phyloP scores from a whole-genome alignment of 192 early-diverging fungal genomes.

The Backusella westeae region DNA sequence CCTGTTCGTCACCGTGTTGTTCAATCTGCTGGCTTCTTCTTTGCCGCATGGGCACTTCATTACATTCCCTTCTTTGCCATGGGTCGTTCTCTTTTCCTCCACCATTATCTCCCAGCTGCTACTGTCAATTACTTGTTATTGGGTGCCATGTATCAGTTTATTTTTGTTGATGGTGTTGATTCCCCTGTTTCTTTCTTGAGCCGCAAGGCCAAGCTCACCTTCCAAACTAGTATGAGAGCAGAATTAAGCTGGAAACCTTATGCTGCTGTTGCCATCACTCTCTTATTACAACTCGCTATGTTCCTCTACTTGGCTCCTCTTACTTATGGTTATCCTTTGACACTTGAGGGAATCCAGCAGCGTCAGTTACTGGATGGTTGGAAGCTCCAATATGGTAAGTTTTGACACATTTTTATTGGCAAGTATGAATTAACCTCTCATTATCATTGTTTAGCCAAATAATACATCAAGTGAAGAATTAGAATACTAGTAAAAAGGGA shows the following conservation, averaged over 20 bases:
- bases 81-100: constrained; percentile 90
- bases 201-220: constrained; percentile 11
- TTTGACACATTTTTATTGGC: not conserved
- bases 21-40: constrained; percentile 75
- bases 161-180: constrained; percentile 61
- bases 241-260: constrained; percentile 31
- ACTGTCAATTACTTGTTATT: constrained; percentile 78
- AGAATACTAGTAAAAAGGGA: too few species aligned
- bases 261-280: constrained; percentile 41
- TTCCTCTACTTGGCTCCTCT: constrained; percentile 87
- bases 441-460: not conserved
- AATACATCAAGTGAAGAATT: not conserved
- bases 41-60: constrained; percentile 82
- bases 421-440: not conserved
- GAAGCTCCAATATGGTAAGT: constrained; percentile 79
- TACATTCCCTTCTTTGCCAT: constrained; percentile 92
- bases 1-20: constrained; percentile 55
- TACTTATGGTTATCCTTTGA: constrained; percentile 76
- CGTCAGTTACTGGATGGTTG: constrained; percentile 76
- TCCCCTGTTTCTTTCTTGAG: constrained; percentile 39
- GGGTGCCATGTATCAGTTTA: constrained; percentile 76
- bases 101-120: constrained; percentile 91
- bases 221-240: constrained; percentile 19
- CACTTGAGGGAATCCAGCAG: constrained; percentile 53
- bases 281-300: constrained; percentile 46